Percentiles rank a stretch among this genome's conserved stretches.
These are phyloP conservation scores for Camellia lanceoleosa DNA, from an alignment of 148 eudicot genomes.

Conservation along the genomic window DNA sequence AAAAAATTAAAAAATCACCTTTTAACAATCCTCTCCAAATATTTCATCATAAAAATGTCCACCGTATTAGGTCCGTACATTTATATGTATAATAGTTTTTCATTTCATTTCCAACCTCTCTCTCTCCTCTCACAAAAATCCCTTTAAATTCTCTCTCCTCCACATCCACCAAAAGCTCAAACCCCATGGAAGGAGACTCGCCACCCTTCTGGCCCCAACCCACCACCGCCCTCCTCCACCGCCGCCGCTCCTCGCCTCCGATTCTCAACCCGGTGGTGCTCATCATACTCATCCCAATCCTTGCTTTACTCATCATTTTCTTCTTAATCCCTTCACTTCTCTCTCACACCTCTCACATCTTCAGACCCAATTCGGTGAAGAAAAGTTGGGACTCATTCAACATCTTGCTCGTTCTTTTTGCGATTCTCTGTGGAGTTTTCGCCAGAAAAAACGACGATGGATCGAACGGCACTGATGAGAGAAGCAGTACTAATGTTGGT, in stretches of 20 bases:
- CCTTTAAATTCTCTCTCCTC: neutral
- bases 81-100: too few relatives aligned
- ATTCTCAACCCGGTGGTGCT: conserved; percentile 49
- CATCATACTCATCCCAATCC: conserved; percentile 47
- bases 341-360: conserved; percentile 27
- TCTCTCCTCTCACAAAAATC: neutral
- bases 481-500: neutral
- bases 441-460: conserved; percentile 46
- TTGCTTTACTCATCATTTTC: conserved; percentile 37
- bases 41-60: too few relatives aligned
- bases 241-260: conserved; percentile 31
- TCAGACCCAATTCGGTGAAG: conserved; percentile 29
- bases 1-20: too few relatives aligned
- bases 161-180: neutral
- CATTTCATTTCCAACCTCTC: too few relatives aligned
- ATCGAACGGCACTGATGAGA: neutral
- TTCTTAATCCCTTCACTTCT: conserved; percentile 37
- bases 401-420: conserved; percentile 54
- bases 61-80: too few relatives aligned
- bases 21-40: too few relatives aligned
- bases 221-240: conserved; percentile 27
- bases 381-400: conserved; percentile 56
- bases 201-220: conserved; percentile 55
- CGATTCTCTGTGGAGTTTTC: conserved; percentile 63
- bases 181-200: conserved; percentile 45